phyloP scores from a whole-genome alignment of 345 rosid species.

The Salix koriyanagi region DNA sequence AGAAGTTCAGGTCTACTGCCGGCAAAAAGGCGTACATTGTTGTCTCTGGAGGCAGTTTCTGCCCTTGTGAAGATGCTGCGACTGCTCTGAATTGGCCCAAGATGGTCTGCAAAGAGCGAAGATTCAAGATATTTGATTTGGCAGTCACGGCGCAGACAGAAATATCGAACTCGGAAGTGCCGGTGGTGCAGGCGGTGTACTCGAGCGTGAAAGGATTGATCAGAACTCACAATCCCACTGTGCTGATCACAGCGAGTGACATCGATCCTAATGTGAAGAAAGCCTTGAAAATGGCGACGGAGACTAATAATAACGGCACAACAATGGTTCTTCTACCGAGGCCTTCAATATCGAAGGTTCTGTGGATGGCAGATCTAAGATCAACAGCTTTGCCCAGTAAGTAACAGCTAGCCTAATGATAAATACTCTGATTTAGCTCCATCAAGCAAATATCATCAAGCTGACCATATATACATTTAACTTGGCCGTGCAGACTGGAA shows the following conservation, averaged over 20 bases:
- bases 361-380: slow-evolving; percentile 98
- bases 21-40: slow-evolving; percentile 89
- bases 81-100: slow-evolving; percentile 70
- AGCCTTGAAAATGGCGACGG: slow-evolving; percentile 83
- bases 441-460: neutral
- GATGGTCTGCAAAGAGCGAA: slow-evolving; percentile 68
- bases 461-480: neutral
- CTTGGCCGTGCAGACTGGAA: slow-evolving; percentile 73
- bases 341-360: slow-evolving; percentile 67
- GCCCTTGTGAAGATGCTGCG: slow-evolving; percentile 83
- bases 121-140: slow-evolving; percentile 88
- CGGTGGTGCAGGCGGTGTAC: slow-evolving; percentile 78
- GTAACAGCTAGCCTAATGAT: neutral
- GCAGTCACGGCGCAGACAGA: slow-evolving; percentile 61
- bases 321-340: slow-evolving; percentile 64
- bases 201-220: slow-evolving; percentile 91
- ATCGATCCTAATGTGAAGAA: slow-evolving; percentile 73
- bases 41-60: slow-evolving; percentile 76
- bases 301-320: slow-evolving; percentile 48
- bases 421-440: neutral
- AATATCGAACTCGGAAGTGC: slow-evolving; percentile 73
- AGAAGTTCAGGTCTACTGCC: slow-evolving; percentile 72
- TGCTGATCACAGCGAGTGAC: slow-evolving; percentile 73
- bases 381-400: slow-evolving; percentile 93
- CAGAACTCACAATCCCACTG: slow-evolving; percentile 87